A percentile compares a stretch with the other conserved stretches of the same genome.
These are phyloP conservation scores for Melaleuca quinquenervia DNA, from an alignment of 345 rosid species.

Conservation along the genomic window DNA sequence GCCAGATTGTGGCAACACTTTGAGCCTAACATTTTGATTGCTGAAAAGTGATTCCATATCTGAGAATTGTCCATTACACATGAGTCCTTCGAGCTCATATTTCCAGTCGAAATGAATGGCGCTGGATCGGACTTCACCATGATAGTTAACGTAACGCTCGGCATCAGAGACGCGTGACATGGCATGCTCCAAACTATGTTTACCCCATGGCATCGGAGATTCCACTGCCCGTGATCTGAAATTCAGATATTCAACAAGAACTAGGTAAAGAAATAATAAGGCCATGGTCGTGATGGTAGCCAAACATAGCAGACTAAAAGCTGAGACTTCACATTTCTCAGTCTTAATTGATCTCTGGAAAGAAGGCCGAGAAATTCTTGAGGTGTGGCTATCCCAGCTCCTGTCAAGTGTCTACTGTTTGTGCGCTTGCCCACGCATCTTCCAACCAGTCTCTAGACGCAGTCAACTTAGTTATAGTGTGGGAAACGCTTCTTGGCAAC, in stretches of 20 bases:
- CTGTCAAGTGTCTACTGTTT: too few relatives aligned
- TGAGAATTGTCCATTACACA: background rate
- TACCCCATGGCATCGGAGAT: background rate
- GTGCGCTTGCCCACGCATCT: too few relatives aligned
- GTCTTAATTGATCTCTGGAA: background rate
- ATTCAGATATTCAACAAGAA: background rate
- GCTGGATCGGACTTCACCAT: background rate
- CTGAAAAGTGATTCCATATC: background rate
- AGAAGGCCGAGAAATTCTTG: background rate
- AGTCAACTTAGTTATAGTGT: too few relatives aligned
- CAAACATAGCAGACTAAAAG: background rate
- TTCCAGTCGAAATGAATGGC: background rate
- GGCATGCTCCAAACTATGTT: background rate
- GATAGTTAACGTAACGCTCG: background rate
- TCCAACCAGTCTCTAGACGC: too few relatives aligned
- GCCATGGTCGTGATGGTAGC: too few relatives aligned
- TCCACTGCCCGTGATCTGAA: accelerated
- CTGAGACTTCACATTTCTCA: background rate
- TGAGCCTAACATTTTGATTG: too few relatives aligned
- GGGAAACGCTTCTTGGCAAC: too few relatives aligned
- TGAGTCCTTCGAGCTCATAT: background rate
- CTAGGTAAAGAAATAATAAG: background rate
- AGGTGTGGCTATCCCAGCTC: too few relatives aligned
- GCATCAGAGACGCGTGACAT: background rate
- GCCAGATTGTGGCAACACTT: too few relatives aligned